phyloP scores from a whole-genome alignment of 202 grass and related monocot species.

The Thinopyrum obtusiflorum region DNA sequence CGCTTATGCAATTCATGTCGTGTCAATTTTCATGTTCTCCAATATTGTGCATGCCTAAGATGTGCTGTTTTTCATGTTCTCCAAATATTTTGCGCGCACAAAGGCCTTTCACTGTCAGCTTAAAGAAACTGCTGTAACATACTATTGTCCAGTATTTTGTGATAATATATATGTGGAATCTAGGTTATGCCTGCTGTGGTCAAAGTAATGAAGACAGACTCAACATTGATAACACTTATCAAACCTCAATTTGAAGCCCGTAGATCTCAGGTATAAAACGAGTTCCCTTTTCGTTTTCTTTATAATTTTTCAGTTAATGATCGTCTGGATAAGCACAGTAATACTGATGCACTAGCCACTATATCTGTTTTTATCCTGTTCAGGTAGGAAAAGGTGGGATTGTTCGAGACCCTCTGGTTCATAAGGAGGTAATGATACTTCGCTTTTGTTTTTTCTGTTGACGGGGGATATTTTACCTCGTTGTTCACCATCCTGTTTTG shows the following conservation, averaged over 20 bases:
- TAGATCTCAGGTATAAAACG: conserved; percentile 60
- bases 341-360: background rate
- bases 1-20: background rate
- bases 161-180: conserved; percentile 21
- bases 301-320: background rate
- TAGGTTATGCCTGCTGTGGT: conserved; percentile 95
- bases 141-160: background rate
- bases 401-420: conserved; percentile 80
- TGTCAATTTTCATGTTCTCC: background rate
- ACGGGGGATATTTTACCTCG: background rate
- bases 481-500: background rate
- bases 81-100: background rate
- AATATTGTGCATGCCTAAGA: background rate
- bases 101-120: background rate
- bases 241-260: conserved; percentile 98
- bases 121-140: background rate
- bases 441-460: background rate
- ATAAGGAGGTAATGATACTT: conserved; percentile 69
- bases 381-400: conserved; percentile 90
- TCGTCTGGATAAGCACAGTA: background rate
- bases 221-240: conserved; percentile 78
- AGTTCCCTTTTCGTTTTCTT: background rate
- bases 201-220: conserved; percentile 87
- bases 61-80: background rate
- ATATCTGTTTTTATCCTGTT: conserved; percentile 22